Base-by-base conservation (phyloP, 2,329 filamentous ascomycete species). In the Chaetothyriales sp. region DNA sequence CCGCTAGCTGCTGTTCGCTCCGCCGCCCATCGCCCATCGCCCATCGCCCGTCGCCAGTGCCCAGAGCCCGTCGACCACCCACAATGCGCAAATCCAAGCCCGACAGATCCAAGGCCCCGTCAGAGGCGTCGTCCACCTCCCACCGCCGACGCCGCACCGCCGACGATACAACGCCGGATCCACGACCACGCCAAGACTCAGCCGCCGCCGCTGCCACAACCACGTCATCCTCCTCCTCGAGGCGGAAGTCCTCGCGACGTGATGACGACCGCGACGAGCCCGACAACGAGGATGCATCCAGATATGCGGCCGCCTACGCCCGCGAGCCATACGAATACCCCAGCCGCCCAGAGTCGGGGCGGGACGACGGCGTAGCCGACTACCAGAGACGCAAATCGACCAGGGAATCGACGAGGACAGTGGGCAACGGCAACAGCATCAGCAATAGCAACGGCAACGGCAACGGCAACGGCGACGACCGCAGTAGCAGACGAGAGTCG, bases 381-480 rank as follows among this genome's bases (percentile, higher is more conserved):
- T 4, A 47, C 52, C 18, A 51, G 48, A 19, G 47, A 47, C 18
- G 33, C 28, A 18, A 46, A 47, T 5, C 40, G 40, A 29, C 62
- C 63, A 10, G 55, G 52, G 46, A 62, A 60, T 56, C 59, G 51
- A 52, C 54, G 19, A 55, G 52, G 44, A 50, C 46, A 47, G 60
- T 51, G 60, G 61, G 50, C 62, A 44, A 56, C 61, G 65, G 47
- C 58, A 43, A 54, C 20, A 44, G 48, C 33, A 15, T 49, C 62
- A 43, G 56, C 59, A 65, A 47, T 58, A 43, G 53, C 20, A 46
- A 47, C 25, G 61, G 50, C 62, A 44, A 56, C 61, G 65, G 47
- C 58, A 43, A 54, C 20, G 45, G 48, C 33, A 15, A 49, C 62
- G 43, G 56, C 59, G 65, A 47, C 59, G 37, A n/a, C n/a, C n/a